phyloP scores from a whole-genome alignment of 805 yeast species.

The Pichia eremophila region DNA sequence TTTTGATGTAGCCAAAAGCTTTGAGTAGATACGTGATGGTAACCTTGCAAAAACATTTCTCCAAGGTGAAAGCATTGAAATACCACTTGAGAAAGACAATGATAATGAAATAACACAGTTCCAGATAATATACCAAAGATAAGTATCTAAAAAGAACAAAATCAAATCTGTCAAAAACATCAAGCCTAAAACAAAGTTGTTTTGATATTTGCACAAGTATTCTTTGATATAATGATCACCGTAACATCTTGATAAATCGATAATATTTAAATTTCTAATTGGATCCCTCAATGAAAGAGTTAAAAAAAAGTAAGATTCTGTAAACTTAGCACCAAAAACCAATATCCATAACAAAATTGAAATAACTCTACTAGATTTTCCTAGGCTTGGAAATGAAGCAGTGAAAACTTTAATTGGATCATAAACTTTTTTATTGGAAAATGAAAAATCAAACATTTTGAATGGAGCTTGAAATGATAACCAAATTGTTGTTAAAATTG shows the following conservation, averaged over 20 bases:
- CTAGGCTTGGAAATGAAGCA: constrained; percentile 33
- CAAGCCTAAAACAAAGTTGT: constrained; percentile 31
- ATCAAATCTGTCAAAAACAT: constrained; percentile 38
- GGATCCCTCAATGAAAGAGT: constrained; percentile 46
- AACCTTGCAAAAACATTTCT: constrained; percentile 42
- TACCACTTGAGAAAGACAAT: constrained; percentile 42
- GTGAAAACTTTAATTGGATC: constrained; percentile 33
- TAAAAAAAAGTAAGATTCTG: constrained; percentile 45
- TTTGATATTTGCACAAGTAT: constrained; percentile 33
- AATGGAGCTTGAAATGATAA: constrained; percentile 32
- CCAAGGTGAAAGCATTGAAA: constrained; percentile 51
- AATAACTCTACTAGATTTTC: constrained; percentile 29
- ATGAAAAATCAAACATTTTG: constrained; percentile 22
- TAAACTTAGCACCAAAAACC: constrained; percentile 39
- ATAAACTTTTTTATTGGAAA: constrained; percentile 18
- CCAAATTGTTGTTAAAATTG: constrained; percentile 34
- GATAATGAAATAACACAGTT: constrained; percentile 41
- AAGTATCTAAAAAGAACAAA: constrained; percentile 45
- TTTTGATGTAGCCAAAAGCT: constrained; percentile 35
- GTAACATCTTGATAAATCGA: constrained; percentile 34
- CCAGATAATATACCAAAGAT: constrained; percentile 51
- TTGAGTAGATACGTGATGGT: constrained; percentile 42
- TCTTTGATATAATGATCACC: constrained; percentile 35
- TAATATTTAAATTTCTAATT: constrained; percentile 35
- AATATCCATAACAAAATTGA: constrained; percentile 39